Evolutionary conservation across 345 rosid genomes (phyloP), one percentile per base, ranked within the genome.

Genomic region (Brassica juncea): DNA sequence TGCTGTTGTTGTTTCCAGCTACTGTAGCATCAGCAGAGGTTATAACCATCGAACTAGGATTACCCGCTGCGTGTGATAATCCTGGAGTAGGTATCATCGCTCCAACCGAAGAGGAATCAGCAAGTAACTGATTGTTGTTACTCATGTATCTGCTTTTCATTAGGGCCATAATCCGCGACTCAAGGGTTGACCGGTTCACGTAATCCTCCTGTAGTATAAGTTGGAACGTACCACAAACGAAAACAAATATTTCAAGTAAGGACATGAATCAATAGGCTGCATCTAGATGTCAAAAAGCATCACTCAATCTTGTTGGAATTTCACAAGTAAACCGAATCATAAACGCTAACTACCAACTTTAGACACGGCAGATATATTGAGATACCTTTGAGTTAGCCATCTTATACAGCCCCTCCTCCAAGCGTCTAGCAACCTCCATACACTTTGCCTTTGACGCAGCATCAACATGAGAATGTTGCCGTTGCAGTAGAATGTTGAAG

Each of bases 81-180:
- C 99, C 99, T 75, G 97, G 98, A 15, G 96, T 95, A 27, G 98
- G 98, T 71, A 95, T 93, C 98, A 95, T 91, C 39, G 93, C 87
- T 70, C 89, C 89, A 83, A 87, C 71, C 31, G 93, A 82, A 68
- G 81, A 31, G 14, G 98, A 84, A 87, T 82, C 85, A 78, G 84
- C 86, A 82, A 67, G 89, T 31, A 88, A 90, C 59, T 87, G 92
- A 71, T 66, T 86, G 75, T 85, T 81, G 72, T 31, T 80, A 70
- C 67, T 87, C 65, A 35, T 73, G 68, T 86, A 19, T 49, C 77
- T 23, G 35, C 81, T 80, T 83, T 71, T 89, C 70, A 93, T 49
- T 70, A 95, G 65, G 66, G 27, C 70, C 57, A 82, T 81, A 74
- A 93, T 72, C 21, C 99, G 97, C 64, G 49, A 66, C 81, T 91